phyloP scores from a whole-genome alignment of 345 rosid genomes.

The Eucalyptus erythrocorys region DNA sequence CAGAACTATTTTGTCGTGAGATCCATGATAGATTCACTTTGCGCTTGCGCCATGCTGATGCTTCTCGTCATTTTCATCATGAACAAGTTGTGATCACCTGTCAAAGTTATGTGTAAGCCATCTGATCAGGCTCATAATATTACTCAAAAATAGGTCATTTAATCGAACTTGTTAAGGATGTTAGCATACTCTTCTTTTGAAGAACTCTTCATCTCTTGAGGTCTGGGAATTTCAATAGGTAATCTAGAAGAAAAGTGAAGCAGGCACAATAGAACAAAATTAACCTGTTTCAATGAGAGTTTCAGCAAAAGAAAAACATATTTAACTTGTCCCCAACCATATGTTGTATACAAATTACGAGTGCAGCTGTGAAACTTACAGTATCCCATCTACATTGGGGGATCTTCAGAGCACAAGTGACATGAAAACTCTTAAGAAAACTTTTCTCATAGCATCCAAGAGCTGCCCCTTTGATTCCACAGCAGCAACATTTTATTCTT shows the following conservation, averaged over 20 bases:
- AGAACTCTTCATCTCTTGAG: slow-evolving; percentile 14
- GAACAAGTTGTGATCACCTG: slow-evolving; percentile 18
- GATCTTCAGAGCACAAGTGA: slow-evolving; percentile 2
- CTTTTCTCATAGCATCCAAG: slow-evolving; percentile 80
- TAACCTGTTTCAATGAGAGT: slow-evolving; percentile 30
- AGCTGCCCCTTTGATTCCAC: slow-evolving; percentile 90
- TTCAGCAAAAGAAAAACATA: neutral
- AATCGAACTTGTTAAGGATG: neutral
- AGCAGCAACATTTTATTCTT: slow-evolving; percentile 63
- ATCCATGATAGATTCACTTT: slow-evolving; percentile 12
- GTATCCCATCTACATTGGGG: slow-evolving; percentile 83
- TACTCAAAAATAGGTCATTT: neutral
- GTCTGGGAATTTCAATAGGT: slow-evolving; percentile 37
- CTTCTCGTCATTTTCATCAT: slow-evolving; percentile 16
- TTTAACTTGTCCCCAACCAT: neutral
- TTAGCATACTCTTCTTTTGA: slow-evolving; percentile 29
- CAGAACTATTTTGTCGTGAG: slow-evolving; percentile 43
- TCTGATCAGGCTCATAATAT: neutral
- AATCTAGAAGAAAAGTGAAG: slow-evolving; percentile 56
- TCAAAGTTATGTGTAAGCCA: neutral
- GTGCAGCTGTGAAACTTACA: slow-evolving; percentile 27
- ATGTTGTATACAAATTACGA: neutral
- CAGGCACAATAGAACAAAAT: slow-evolving; percentile 85
- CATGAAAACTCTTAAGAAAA: slow-evolving; percentile 12
- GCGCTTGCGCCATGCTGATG: slow-evolving; percentile 1